Evolutionary conservation across 108 stramenopile species (phyloP).

Genomic region (Phaeodactylum tricornutum): DNA sequence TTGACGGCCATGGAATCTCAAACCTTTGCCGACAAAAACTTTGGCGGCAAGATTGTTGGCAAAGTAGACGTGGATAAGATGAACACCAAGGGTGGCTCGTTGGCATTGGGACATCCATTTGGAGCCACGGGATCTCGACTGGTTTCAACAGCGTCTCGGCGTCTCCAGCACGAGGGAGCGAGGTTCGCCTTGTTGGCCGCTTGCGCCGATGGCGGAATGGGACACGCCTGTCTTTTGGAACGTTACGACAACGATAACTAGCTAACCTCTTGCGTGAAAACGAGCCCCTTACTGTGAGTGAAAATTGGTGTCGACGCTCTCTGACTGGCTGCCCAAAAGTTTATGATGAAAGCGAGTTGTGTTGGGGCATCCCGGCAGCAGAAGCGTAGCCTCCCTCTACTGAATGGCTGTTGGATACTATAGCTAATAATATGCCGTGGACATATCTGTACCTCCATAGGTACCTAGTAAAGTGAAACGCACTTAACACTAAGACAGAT

Average conservation of each 20-base stretch:
- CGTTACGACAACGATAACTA: slow-evolving; percentile 74
- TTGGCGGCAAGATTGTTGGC: slow-evolving; percentile 85
- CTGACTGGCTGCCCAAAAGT: too few relatives aligned
- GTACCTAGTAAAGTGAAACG: too few relatives aligned
- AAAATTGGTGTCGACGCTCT: too few relatives aligned
- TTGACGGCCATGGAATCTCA: slow-evolving; percentile 91
- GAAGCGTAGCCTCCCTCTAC: too few relatives aligned
- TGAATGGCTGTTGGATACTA: too few relatives aligned
- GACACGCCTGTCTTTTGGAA: slow-evolving; percentile 87
- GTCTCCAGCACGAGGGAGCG: slow-evolving; percentile 87
- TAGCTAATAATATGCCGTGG: too few relatives aligned
- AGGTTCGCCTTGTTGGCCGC: slow-evolving; percentile 95
- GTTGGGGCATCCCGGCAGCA: too few relatives aligned
- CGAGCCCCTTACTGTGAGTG: too few relatives aligned
- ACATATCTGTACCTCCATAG: too few relatives aligned
- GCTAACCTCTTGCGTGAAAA: too few relatives aligned
- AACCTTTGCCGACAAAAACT: slow-evolving; percentile 80
- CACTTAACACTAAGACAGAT: too few relatives aligned
- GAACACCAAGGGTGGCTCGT: slow-evolving; percentile 94
- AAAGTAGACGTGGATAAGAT: slow-evolving; percentile 85
- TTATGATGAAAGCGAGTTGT: too few relatives aligned
- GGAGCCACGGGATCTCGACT: slow-evolving; percentile 92
- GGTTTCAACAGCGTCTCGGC: slow-evolving; percentile 92
- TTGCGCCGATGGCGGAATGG: slow-evolving; percentile 97
- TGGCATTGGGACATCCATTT: slow-evolving; percentile 98